Evolutionary conservation across 345 rosid species (phyloP).

Genomic region (Iberis pinnata): DNA sequence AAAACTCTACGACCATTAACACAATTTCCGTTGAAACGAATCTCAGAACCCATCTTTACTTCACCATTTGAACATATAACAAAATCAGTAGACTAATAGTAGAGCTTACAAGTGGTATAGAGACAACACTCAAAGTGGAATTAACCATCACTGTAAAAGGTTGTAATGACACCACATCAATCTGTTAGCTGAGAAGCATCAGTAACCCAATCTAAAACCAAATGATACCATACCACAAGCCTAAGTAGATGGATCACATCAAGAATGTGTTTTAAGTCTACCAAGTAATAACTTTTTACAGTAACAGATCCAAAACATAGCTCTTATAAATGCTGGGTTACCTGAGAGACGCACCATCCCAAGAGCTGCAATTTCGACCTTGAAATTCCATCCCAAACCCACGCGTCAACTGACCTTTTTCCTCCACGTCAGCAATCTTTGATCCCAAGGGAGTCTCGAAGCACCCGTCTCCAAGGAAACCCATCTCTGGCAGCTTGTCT

Average conservation of each 20-base stretch:
- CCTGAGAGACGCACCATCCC: slow-evolving; percentile 25
- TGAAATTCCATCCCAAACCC: slow-evolving; percentile 8
- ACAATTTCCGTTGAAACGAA: not conserved
- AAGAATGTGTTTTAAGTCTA: not conserved
- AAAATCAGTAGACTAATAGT: not conserved
- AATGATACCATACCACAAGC: not conserved
- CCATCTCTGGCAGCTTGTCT: slow-evolving; percentile 31
- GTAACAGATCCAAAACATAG: slow-evolving; percentile 18
- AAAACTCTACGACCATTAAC: not conserved
- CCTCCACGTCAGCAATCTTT: slow-evolving; percentile 23
- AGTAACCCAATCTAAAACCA: not conserved
- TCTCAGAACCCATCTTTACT: not conserved
- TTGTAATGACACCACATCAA: slow-evolving; percentile 10
- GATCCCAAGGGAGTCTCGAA: slow-evolving; percentile 29
- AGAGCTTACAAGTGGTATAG: not conserved
- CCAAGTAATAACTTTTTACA: slow-evolving; percentile 6
- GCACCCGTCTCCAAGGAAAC: slow-evolving; percentile 28
- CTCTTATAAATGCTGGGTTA: not conserved
- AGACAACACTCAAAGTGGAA: slow-evolving; percentile 13
- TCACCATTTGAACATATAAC: not conserved
- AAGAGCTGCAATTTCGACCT: slow-evolving; percentile 9
- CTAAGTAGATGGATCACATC: not conserved
- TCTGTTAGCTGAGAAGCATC: slow-evolving; percentile 5
- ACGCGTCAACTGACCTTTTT: slow-evolving; percentile 5
- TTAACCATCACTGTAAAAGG: slow-evolving; percentile 12